Conservation (phyloP, 2,329 filamentous ascomycete species). For the Simplicillium sp. region DNA sequence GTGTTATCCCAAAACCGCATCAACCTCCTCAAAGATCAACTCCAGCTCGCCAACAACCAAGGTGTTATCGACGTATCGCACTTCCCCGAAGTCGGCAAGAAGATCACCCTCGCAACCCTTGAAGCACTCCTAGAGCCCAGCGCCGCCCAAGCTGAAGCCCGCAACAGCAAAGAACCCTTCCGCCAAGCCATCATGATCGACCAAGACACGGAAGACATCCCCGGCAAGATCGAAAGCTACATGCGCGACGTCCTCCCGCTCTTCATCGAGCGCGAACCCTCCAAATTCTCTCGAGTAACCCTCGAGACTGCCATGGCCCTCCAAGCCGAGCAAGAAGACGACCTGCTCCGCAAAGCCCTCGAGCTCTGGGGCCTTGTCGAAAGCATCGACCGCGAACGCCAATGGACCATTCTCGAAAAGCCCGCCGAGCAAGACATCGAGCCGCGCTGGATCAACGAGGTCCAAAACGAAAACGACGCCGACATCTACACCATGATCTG, state of each 20-base stretch:
- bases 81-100: conserved; percentile 41
- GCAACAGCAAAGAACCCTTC: conserved; percentile 22
- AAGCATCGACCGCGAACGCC: conserved; percentile 53
- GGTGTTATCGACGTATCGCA: conserved; percentile 48
- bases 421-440: conserved; percentile 29
- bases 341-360: conserved; percentile 46
- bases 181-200: conserved; percentile 46
- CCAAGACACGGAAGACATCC: conserved; percentile 50
- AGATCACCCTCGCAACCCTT: conserved; percentile 26
- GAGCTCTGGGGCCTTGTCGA: conserved; percentile 58
- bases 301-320: conserved; percentile 43
- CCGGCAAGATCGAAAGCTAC: conserved; percentile 49
- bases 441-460: conserved; percentile 38
- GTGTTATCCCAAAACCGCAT: conserved; percentile 52
- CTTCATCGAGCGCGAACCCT: conserved; percentile 50
- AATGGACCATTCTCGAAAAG: conserved; percentile 48
- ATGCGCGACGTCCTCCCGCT: conserved; percentile 48
- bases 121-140: conserved; percentile 23
- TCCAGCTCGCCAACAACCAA: conserved; percentile 38
- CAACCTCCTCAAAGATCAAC: conserved; percentile 41
- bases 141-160: conserved; percentile 22
- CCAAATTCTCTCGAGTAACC: conserved; percentile 49
- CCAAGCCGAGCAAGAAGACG: conserved; percentile 37
- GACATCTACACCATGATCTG: conserved; percentile 53
- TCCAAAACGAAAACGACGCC: conserved; percentile 35